Evolutionary conservation across 331 rosid species (phyloP), one percentile per base, ranked within the genome.

Genomic region (Cydonia oblonga): DNA sequence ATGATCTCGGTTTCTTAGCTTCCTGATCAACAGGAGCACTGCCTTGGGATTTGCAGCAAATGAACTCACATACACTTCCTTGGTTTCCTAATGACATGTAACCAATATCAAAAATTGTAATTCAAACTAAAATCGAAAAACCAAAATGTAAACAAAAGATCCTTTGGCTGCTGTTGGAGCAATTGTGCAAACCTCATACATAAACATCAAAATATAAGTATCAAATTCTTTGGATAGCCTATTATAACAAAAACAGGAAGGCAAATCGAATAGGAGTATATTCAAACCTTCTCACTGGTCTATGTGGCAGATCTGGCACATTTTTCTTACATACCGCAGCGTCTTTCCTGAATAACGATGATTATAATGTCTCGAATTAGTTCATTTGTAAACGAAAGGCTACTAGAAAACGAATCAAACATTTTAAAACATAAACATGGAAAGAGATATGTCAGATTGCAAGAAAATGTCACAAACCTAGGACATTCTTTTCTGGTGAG

Each of bases 1-100:
- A n/a, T n/a, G n/a, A n/a, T n/a, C n/a, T n/a, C 30, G 56, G 79
- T 60, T 73, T 84, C 76, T 54, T 66, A 26, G 74, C 56, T 75
- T 75, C 86, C 87, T 82, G 62, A 64, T 30, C 57, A 46, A 5
- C 38, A n/a, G n/a, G n/a, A n/a, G n/a, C n/a, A n/a, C n/a, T n/a
- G 8, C n/a, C n/a, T n/a, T n/a, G n/a, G n/a, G n/a, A n/a, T n/a
- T 56, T 2, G n/a, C 38, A 23, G 40, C 26, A 6, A 56, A 23
- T 70, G 64, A 30, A 56, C 53, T 9, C 54, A 33, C 66, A 57
- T 13, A 3, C 35, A 24, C 35, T 8, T 71, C 26, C 25, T 57
- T 64, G 20, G 75, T 35, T 58, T 71, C 67, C 75, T 71, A 25
- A 71, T 62, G 16, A 6, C 24, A 57, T 9, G 18, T 6, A 38